Conservation (phyloP, 2,329 filamentous ascomycete species). For the Stagonosporopsis vannaccii region DNA sequence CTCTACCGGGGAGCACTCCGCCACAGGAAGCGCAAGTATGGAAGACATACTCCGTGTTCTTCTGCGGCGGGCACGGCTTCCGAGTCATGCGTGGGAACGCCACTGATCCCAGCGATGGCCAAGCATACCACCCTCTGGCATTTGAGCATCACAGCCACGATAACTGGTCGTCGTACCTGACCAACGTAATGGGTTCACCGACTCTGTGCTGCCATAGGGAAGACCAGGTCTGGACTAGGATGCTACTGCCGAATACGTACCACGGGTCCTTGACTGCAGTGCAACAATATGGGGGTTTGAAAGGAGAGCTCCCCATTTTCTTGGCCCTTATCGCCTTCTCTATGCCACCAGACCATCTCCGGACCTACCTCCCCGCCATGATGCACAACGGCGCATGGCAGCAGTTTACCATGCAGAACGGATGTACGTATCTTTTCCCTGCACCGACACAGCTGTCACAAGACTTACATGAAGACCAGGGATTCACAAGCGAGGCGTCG, state of each 20-base stretch:
- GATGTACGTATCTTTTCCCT: background rate
- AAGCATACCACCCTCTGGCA: constrained; percentile 28
- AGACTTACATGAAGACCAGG: constrained; percentile 18
- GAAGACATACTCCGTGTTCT: constrained; percentile 34
- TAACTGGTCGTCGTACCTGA: constrained; percentile 34
- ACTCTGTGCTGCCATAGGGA: constrained; percentile 20
- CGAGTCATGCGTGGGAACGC: constrained; percentile 29
- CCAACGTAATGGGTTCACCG: constrained; percentile 21
- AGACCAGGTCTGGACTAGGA: constrained; percentile 25
- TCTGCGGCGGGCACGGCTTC: constrained; percentile 29
- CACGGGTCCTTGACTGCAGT: constrained; percentile 18
- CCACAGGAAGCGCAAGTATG: background rate
- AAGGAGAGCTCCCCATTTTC: constrained; percentile 44
- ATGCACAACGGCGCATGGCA: constrained; percentile 30
- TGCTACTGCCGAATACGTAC: constrained; percentile 39
- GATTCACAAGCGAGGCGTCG: constrained; percentile 31
- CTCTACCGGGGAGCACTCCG: background rate
- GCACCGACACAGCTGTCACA: too few species aligned
- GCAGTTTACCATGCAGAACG: constrained; percentile 7
- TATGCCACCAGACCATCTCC: constrained; percentile 16
- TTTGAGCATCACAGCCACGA: constrained; percentile 30
- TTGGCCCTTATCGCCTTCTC: constrained; percentile 42
- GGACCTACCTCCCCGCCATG: constrained; percentile 21
- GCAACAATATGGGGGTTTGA: constrained; percentile 28
- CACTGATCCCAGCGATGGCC: constrained; percentile 1